Evolutionary conservation across 805 yeast species (phyloP).

Genomic region (Metschnikowia cerradonensis): DNA sequence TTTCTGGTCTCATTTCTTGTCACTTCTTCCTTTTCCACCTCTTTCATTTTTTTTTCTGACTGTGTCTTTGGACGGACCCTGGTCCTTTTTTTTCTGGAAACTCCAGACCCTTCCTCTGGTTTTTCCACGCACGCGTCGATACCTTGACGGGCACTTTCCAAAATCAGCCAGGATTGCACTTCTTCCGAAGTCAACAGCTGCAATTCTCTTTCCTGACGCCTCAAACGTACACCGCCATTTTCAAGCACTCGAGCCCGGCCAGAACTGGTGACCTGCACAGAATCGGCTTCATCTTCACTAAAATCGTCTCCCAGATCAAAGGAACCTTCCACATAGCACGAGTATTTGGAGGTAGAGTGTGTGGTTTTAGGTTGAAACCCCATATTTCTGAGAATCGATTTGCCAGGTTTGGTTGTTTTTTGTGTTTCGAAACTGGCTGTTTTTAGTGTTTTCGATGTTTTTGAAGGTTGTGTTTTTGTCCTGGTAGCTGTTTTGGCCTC

Average conservation of each 20-base stretch:
- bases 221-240: conserved; percentile 37
- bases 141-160: conserved; percentile 27
- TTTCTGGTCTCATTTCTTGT: too few species aligned
- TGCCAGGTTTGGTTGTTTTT: too few species aligned
- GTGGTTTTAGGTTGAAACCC: too few species aligned
- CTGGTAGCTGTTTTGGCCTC: not conserved
- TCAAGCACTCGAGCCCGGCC: conserved; percentile 16
- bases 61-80: not conserved
- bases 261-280: conserved; percentile 1
- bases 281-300: conserved; percentile 1
- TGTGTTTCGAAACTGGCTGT: too few species aligned
- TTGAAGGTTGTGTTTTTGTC: too few species aligned
- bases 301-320: not conserved
- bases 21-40: too few species aligned
- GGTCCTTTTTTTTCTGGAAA: not conserved
- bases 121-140: not conserved
- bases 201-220: conserved; percentile 30
- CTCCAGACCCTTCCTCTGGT: not conserved
- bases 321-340: not conserved
- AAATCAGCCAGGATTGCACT: conserved; percentile 33
- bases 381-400: too few species aligned
- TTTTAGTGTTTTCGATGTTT: too few species aligned
- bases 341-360: too few species aligned
- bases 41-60: too few species aligned
- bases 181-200: conserved; percentile 33